These are phyloP conservation scores for Backusella tarrabulga DNA, from an alignment of 192 early-diverging fungal species.

Conservation along the genomic window DNA sequence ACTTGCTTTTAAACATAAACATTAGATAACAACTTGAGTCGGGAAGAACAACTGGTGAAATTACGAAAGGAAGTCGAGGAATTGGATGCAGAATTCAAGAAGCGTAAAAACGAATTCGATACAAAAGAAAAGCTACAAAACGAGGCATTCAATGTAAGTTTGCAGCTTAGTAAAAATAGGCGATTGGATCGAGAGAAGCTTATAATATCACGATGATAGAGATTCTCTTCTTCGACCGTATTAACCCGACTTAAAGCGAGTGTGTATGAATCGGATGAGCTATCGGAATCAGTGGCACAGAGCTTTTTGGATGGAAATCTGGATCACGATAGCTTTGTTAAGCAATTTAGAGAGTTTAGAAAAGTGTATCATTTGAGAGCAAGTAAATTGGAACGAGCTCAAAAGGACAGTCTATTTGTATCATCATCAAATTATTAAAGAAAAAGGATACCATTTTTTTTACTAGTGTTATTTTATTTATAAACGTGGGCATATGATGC, in stretches of 20 bases:
- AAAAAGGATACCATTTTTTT: background rate
- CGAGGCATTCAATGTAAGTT: background rate
- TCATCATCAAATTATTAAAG: constrained; percentile 12
- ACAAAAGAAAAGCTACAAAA: constrained; percentile 8
- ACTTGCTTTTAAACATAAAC: background rate
- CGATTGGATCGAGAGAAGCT: background rate
- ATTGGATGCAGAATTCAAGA: constrained; percentile 33
- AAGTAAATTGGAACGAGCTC: constrained; percentile 46
- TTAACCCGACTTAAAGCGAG: constrained; percentile 44
- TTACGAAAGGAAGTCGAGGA: constrained; percentile 38
- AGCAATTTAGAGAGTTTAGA: constrained; percentile 48
- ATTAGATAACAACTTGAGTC: constrained; percentile 40
- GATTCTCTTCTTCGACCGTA: constrained; percentile 45
- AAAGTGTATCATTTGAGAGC: constrained; percentile 56
- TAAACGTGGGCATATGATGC: background rate
- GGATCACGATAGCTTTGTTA: constrained; percentile 47
- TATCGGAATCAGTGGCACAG: constrained; percentile 53
- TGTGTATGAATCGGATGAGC: constrained; percentile 49
- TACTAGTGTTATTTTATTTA: background rate
- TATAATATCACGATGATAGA: constrained; percentile 13
- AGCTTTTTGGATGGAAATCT: constrained; percentile 53
- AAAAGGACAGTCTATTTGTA: constrained; percentile 33
- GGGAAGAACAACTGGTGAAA: constrained; percentile 39
- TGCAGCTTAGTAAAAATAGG: background rate
- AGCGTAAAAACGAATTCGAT: constrained; percentile 24